phyloP scores from a whole-genome alignment of 2,329 filamentous ascomycete species.

The Sclerotinia spermophila region DNA sequence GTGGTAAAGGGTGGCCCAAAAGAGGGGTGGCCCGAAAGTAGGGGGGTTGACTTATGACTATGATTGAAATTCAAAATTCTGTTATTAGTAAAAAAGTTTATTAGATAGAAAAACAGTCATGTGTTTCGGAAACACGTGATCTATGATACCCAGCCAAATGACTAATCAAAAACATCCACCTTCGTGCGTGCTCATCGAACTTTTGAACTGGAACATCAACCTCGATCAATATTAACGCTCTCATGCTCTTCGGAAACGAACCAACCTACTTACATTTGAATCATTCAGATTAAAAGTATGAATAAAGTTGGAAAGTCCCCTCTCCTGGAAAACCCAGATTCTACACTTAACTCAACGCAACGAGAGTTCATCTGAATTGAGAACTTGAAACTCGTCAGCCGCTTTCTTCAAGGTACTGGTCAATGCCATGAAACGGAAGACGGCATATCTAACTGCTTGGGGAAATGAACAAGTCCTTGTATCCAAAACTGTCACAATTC shows the following conservation, averaged over 20 bases:
- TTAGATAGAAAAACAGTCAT: too few relatives aligned
- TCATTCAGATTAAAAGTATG: not conserved
- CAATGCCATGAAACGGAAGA: slow-evolving; percentile 1
- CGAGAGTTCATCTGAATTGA: not conserved
- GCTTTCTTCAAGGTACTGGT: not conserved
- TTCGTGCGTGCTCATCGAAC: not conserved
- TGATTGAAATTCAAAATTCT: too few relatives aligned
- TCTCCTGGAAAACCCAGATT: not conserved
- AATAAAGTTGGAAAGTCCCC: not conserved
- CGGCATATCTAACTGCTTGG: not conserved
- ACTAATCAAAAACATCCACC: not conserved
- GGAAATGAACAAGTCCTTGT: not conserved
- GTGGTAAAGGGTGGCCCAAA: too few relatives aligned
- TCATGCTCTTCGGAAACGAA: not conserved
- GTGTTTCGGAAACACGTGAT: too few relatives aligned
- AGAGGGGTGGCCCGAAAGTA: too few relatives aligned
- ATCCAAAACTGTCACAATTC: not conserved
- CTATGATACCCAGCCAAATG: not conserved
- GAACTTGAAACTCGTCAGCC: not conserved
- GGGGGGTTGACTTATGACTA: too few relatives aligned
- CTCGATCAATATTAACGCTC: not conserved
- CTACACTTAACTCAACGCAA: not conserved
- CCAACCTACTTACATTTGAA: not conserved
- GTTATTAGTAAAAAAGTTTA: too few relatives aligned
- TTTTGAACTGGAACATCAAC: not conserved